phyloP scores from a whole-genome alignment of 148 eudicot species.

The Rhododendron henanense region DNA sequence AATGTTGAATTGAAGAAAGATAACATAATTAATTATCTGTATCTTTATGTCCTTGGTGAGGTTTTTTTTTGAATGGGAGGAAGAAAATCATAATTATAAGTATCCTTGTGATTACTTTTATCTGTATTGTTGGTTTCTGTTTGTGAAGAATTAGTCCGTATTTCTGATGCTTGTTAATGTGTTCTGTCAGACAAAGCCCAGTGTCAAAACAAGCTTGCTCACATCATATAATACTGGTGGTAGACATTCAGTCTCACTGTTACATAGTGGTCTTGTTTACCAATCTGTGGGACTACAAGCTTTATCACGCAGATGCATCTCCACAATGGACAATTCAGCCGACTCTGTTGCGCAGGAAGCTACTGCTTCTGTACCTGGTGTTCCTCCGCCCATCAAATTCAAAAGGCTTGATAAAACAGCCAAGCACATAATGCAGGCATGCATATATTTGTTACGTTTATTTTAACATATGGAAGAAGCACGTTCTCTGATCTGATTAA shows the following conservation, averaged over 20 bases:
- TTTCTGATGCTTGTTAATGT: constrained; percentile 1
- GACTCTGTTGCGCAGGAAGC: constrained; percentile 36
- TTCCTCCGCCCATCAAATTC: constrained; percentile 65
- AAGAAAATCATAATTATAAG: not conserved
- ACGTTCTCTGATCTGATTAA: not conserved
- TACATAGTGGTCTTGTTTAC: constrained; percentile 12
- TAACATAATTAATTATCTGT: not conserved
- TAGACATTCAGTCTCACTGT: constrained; percentile 20
- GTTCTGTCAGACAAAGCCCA: constrained; percentile 14
- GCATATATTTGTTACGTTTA: constrained; percentile 11
- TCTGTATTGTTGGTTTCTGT: not conserved
- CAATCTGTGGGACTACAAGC: constrained; percentile 13
- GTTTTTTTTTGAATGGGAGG: not conserved
- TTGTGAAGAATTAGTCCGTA: not conserved
- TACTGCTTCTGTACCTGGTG: constrained; percentile 31
- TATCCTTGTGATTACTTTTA: not conserved
- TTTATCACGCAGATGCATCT: constrained; percentile 32
- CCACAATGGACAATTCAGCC: constrained; percentile 32
- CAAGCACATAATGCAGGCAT: constrained; percentile 86
- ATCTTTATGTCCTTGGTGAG: not conserved
- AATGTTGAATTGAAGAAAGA: not conserved
- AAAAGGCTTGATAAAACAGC: constrained; percentile 93
- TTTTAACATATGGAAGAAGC: not conserved
- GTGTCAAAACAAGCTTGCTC: constrained; percentile 10
- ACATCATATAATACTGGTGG: constrained; percentile 20